phyloP scores from a whole-genome alignment of 75 land plant genomes.

The Picea sitchensis region DNA sequence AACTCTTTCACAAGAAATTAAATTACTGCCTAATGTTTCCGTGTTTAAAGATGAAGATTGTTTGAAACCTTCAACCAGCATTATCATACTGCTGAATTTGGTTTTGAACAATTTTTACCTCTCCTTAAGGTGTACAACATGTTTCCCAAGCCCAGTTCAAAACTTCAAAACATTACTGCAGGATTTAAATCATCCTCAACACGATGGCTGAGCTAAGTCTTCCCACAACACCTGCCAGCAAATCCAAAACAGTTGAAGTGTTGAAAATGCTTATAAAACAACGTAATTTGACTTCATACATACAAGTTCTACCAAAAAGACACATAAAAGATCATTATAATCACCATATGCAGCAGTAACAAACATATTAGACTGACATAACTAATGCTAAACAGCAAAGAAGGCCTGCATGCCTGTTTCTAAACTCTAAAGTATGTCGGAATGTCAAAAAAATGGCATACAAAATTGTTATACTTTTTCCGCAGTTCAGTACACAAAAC shows the following conservation, averaged over 20 bases:
- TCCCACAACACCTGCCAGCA: constrained; percentile 9
- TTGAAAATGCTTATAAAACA: background rate
- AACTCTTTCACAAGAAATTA: background rate
- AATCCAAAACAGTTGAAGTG: background rate
- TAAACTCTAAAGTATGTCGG: no score
- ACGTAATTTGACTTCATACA: background rate
- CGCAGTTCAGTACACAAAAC: background rate
- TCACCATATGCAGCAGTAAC: background rate
- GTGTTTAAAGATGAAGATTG: background rate
- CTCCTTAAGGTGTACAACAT: background rate
- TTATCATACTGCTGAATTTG: background rate
- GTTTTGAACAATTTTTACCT: background rate
- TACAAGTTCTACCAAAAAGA: background rate
- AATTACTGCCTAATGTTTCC: background rate
- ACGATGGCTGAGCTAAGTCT: background rate
- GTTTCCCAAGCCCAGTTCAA: background rate
- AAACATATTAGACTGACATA: background rate
- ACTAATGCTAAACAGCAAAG: background rate
- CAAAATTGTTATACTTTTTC: background rate
- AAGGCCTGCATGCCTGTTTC: background rate
- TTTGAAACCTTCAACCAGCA: background rate
- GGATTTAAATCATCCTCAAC: background rate
- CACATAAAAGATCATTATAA: background rate
- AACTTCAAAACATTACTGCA: no score
- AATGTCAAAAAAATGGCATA: background rate